These are phyloP conservation scores for Andrographis paniculata DNA, from an alignment of 305 asterid species.

Conservation along the genomic window DNA sequence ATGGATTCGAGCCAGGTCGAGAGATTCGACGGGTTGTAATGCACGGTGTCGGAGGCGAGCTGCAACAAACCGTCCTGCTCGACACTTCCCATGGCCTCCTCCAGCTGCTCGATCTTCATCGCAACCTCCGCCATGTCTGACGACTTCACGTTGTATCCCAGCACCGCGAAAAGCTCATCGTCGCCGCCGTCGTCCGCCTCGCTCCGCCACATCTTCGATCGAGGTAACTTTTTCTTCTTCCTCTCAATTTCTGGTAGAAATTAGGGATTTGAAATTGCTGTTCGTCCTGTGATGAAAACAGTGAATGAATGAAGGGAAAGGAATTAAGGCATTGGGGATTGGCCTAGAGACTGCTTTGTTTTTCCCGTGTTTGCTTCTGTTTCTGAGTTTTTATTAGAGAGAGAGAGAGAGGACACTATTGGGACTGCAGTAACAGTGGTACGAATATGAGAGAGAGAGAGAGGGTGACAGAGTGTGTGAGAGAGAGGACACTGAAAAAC, in stretches of 20 bases:
- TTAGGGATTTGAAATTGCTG: neutral
- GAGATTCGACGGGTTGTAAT: conserved; percentile 79
- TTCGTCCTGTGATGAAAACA: conserved; percentile 2
- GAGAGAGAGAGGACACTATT: conserved; percentile 9
- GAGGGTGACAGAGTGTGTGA: too few species aligned
- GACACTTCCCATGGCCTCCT: conserved; percentile 39
- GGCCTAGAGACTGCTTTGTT: conserved; percentile 28
- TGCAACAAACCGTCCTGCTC: conserved; percentile 38
- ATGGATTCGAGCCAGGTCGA: conserved; percentile 69
- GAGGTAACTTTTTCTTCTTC: conserved; percentile 20
- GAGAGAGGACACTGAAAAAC: conserved; percentile 4
- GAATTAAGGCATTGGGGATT: conserved; percentile 38
- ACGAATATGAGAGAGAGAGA: conserved; percentile 15
- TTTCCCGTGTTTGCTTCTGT: conserved; percentile 27
- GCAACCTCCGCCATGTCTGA: conserved; percentile 71
- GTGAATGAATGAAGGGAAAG: conserved; percentile 14
- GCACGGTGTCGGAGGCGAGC: conserved; percentile 48
- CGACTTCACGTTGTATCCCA: conserved; percentile 54
- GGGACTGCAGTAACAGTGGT: conserved; percentile 22
- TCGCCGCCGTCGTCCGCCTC: conserved; percentile 32
- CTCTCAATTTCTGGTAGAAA: conserved; percentile 7
- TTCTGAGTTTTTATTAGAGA: conserved; percentile 20
- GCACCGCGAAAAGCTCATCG: conserved; percentile 54
- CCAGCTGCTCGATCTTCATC: conserved; percentile 56
- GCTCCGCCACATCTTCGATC: conserved; percentile 41